Percentiles rank a stretch among this genome's conserved stretches.
phyloP scores from a whole-genome alignment of 2,329 filamentous ascomycete species.

The Escovopsis weberi region DNA sequence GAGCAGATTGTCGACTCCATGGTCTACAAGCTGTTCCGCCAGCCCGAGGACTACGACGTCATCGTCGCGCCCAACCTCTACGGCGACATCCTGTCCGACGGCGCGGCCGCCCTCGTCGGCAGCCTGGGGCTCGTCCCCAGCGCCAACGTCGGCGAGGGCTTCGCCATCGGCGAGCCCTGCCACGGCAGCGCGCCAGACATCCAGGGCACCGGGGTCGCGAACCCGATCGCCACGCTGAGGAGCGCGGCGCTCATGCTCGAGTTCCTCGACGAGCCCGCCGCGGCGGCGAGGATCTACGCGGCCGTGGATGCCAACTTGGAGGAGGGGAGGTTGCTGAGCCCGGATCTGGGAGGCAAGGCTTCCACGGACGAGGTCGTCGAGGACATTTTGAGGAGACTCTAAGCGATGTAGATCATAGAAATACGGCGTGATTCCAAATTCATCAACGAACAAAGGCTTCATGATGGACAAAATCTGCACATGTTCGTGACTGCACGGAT shows the following conservation, averaged over 20 bases:
- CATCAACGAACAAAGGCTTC: too few relatives aligned
- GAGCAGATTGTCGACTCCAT: constrained; percentile 99
- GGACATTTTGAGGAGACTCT: constrained; percentile 75
- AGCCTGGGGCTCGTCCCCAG: constrained; percentile 83
- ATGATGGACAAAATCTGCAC: too few relatives aligned
- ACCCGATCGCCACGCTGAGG: constrained; percentile 88
- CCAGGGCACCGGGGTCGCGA: constrained; percentile 80
- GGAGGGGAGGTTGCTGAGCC: constrained; percentile 68
- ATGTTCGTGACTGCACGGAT: too few relatives aligned
- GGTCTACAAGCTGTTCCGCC: constrained; percentile 98
- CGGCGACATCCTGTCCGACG: constrained; percentile 87
- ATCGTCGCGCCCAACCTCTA: constrained; percentile 93
- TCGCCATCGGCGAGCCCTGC: constrained; percentile 96
- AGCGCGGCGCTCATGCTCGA: constrained; percentile 92
- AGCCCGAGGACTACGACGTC: constrained; percentile 89
- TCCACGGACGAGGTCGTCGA: constrained; percentile 75
- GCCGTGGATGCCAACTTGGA: constrained; percentile 84
- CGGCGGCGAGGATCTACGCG: constrained; percentile 77
- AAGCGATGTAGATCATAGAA: constrained; percentile 14
- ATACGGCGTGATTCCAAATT: too few relatives aligned
- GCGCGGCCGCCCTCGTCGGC: constrained; percentile 84
- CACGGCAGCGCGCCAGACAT: constrained; percentile 95
- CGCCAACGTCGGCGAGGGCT: constrained; percentile 86
- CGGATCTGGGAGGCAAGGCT: constrained; percentile 79
- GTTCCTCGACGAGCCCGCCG: constrained; percentile 76